A percentile compares a stretch with the other conserved stretches of the same genome.
Conservation (phyloP, 2,329 filamentous ascomycete species). For the Aspergillus tanneri region DNA sequence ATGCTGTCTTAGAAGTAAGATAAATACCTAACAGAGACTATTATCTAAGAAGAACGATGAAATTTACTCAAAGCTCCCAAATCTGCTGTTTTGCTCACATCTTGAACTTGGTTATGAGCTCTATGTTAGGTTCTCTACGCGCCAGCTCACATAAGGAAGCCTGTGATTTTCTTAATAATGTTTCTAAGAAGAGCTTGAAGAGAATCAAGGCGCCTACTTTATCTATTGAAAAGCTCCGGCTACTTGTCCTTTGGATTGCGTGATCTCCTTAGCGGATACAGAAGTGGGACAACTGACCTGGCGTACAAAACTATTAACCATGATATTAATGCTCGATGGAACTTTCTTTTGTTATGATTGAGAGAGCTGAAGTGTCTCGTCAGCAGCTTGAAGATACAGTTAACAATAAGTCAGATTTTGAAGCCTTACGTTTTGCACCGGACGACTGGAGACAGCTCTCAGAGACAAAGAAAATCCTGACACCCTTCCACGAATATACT, state of each 20-base stretch:
- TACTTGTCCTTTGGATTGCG: neutral
- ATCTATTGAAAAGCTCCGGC: neutral
- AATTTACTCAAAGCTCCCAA: neutral
- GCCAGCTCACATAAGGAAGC: neutral
- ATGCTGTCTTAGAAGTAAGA: neutral
- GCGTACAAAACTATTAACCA: neutral
- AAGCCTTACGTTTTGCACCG: neutral
- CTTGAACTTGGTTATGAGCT: neutral
- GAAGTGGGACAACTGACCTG: neutral
- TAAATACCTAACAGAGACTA: neutral
- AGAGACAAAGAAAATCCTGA: neutral
- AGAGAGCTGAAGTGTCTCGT: neutral
- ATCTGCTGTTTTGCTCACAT: neutral
- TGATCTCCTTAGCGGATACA: neutral
- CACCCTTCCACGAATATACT: neutral
- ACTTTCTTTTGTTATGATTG: neutral
- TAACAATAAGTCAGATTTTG: neutral
- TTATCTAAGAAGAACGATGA: neutral
- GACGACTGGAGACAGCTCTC: neutral
- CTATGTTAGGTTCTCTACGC: neutral
- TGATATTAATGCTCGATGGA: neutral
- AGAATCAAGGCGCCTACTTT: neutral
- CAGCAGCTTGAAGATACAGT: neutral
- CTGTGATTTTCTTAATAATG: neutral
- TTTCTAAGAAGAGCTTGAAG: neutral